Evolutionary conservation across 2,329 filamentous ascomycete genomes (phyloP), one percentile per base, ranked within the genome.

Genomic region (Sphaerulina vaccinii): DNA sequence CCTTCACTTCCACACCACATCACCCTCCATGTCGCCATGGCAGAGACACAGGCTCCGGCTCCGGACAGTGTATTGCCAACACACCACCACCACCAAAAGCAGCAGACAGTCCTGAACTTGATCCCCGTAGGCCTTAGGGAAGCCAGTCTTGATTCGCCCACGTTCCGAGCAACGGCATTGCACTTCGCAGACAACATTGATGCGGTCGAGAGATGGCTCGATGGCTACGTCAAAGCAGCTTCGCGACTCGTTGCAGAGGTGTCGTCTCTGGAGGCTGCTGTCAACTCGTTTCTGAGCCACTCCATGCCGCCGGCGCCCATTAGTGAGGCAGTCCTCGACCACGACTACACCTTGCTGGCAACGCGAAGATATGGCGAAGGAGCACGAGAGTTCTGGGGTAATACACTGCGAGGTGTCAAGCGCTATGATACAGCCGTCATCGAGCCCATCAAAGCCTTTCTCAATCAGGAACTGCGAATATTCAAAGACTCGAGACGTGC

Each of bases 171-270:
- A 40, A 88, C 88, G 18, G 83, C 89, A 36, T 75, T 87, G 40
- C 90, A 96, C 73, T 96, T 96, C 68, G 81, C 84, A 57, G 93
- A 97, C 60, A 92, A 99, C 74, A 83, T 96, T 64, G 93, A 97
- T 60, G 80, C 84, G 50, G 81, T 97, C 54, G 93, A 97, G 72
- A 84, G 83, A 79, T 99, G 93, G 93, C 87, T 99, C 23, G 90
- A 87, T 49, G 79, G 78, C 41, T 88, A 86, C 65, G 71, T 84
- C 53, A 83, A 78, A 68, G 78, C 83, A 11, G 79, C 83, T 6
- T 77, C 77, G 18, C 84, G 80, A 67, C 74, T 89, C 22, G 76
- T 80, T 13, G 71, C 79, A 50, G 85, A 88, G 68, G 79, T 95
- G 55, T 77, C 82, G 44, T 80, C 82, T 2, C 80, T 99, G 59